Evolutionary conservation across 257 asterid species (phyloP).

Genomic region (Nicotiana attenuata): DNA sequence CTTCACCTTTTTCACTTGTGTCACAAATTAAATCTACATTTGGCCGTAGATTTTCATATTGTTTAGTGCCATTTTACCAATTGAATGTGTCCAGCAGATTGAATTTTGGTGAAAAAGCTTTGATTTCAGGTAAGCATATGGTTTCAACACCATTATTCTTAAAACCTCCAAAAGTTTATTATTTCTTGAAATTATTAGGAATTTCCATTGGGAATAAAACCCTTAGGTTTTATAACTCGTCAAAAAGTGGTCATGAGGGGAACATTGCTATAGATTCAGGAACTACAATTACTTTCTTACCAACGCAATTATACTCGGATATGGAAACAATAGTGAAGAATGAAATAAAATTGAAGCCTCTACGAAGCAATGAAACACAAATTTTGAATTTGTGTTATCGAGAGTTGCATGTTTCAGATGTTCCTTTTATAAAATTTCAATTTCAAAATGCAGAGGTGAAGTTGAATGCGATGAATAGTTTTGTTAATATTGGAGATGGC

Average conservation of each 20-base stretch:
- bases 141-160: constrained; percentile 41
- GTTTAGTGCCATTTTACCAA: constrained; percentile 33
- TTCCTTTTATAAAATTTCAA: constrained; percentile 39
- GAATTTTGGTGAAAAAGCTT: constrained; percentile 36
- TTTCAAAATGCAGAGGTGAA: constrained; percentile 54
- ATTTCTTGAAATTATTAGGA: constrained; percentile 48
- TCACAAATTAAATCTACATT: constrained; percentile 37
- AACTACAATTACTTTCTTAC: constrained; percentile 47
- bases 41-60: constrained; percentile 54
- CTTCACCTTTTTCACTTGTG: constrained; percentile 38
- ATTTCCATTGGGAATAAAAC: constrained; percentile 30
- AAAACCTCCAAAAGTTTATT: constrained; percentile 19
- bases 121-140: constrained; percentile 28
- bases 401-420: not conserved
- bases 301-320: constrained; percentile 11
- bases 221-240: constrained; percentile 1
- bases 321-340: constrained; percentile 16
- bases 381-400: constrained; percentile 36
- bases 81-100: constrained; percentile 33
- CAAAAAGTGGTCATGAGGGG: constrained; percentile 15
- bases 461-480: constrained; percentile 29
- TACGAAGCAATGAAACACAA: constrained; percentile 20
- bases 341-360: not conserved
- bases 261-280: constrained; percentile 63
- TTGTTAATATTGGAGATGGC: constrained; percentile 16